Percentiles rank a stretch among this genome's conserved stretches.
These are phyloP conservation scores for Talaromyces sp. DNA, from an alignment of 2,329 filamentous ascomycete genomes.

Conservation along the genomic window DNA sequence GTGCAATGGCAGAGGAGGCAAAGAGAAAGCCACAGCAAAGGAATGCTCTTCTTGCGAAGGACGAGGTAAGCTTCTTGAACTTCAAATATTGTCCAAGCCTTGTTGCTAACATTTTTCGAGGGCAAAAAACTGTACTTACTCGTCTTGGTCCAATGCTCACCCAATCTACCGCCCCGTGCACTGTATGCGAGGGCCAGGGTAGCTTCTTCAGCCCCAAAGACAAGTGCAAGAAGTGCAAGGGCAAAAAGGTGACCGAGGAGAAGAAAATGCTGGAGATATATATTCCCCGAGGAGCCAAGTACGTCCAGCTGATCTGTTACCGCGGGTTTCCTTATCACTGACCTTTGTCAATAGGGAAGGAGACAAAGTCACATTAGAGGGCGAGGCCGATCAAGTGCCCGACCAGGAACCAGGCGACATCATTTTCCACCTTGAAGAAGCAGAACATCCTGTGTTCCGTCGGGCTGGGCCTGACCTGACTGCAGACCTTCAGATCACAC, in stretches of 20 bases:
- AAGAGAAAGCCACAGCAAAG: slow-evolving; percentile 81
- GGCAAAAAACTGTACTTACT: slow-evolving; percentile 68
- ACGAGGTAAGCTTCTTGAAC: slow-evolving; percentile 46
- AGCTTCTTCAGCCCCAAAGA: slow-evolving; percentile 92
- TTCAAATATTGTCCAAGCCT: neutral
- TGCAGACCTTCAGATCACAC: slow-evolving; percentile 71
- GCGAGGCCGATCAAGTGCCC: slow-evolving; percentile 88
- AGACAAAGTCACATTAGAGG: slow-evolving; percentile 82
- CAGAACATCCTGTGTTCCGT: slow-evolving; percentile 73
- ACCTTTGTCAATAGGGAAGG: slow-evolving; percentile 51
- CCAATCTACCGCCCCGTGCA: slow-evolving; percentile 71
- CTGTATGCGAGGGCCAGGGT: slow-evolving; percentile 78
- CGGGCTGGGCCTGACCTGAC: slow-evolving; percentile 79
- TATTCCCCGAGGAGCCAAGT: slow-evolving; percentile 78
- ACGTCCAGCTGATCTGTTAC: slow-evolving; percentile 13
- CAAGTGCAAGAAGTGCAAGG: slow-evolving; percentile 98
- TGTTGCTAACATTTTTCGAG: slow-evolving; percentile 21
- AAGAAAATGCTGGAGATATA: slow-evolving; percentile 96
- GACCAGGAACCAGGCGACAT: slow-evolving; percentile 89
- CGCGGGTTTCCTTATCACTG: neutral
- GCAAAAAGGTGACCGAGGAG: slow-evolving; percentile 75
- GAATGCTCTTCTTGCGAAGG: slow-evolving; percentile 82
- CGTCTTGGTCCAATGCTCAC: slow-evolving; percentile 83
- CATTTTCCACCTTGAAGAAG: slow-evolving; percentile 79
- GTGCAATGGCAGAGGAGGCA: slow-evolving; percentile 86